Percentiles rank a stretch among this genome's conserved stretches.
Evolutionary conservation across 805 yeast genomes (phyloP).

Genomic region (Candida chauliodis): DNA sequence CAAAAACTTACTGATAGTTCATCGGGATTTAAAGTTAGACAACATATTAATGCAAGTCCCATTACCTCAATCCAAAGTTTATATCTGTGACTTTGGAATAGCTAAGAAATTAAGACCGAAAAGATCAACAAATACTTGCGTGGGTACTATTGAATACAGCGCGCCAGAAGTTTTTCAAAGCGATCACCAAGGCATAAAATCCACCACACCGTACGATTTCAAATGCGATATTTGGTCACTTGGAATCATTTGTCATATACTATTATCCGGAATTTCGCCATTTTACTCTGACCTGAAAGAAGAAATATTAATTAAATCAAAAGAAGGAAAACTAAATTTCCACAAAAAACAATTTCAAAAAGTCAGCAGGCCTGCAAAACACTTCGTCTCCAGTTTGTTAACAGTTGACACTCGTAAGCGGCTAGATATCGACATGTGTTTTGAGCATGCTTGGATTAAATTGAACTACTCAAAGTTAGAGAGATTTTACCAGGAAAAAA

Average conservation of each 20-base stretch:
- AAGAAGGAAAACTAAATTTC: constrained; percentile 38
- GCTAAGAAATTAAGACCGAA: constrained; percentile 21
- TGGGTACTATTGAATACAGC: constrained; percentile 66
- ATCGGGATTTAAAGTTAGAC: constrained; percentile 64
- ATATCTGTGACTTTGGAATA: constrained; percentile 67
- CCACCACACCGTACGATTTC: constrained; percentile 32
- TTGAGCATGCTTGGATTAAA: constrained; percentile 47
- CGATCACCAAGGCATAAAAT: constrained; percentile 25
- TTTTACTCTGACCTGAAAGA: constrained; percentile 44
- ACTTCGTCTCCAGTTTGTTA: constrained; percentile 41
- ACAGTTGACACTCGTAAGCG: constrained; percentile 36
- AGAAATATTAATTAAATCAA: constrained; percentile 21
- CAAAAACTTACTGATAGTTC: constrained; percentile 47
- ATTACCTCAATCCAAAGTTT: constrained; percentile 48
- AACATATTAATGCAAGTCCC: constrained; percentile 57
- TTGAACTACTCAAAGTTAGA: constrained; percentile 22
- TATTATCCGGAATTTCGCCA: constrained; percentile 64
- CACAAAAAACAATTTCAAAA: constrained; percentile 38
- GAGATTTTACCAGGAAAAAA: constrained; percentile 7
- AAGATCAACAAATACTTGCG: constrained; percentile 45
- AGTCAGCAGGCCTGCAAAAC: constrained; percentile 41
- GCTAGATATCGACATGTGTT: constrained; percentile 33
- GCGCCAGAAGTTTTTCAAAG: constrained; percentile 61
- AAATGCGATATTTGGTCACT: constrained; percentile 71
- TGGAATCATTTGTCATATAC: constrained; percentile 56